Base-by-base conservation (phyloP, 345 rosid species). In the Ceriops tagal region DNA sequence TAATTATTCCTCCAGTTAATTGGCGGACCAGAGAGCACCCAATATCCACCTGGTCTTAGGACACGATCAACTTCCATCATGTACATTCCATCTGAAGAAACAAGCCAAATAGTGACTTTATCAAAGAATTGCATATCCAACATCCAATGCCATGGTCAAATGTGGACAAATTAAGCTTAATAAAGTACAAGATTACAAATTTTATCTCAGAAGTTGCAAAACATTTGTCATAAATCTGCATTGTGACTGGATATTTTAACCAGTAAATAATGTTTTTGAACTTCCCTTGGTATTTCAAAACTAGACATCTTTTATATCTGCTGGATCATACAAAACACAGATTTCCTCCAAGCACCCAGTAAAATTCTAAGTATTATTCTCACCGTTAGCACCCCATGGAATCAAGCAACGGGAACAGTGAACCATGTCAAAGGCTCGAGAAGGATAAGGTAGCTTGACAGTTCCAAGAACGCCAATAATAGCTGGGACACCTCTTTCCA, bases 401-500 rank as follows among this genome's bases (percentile, higher is more conserved):
- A 76, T 71, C 64, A 76, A 46, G 72, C 79, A 76, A 63, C 75
- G 79, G 62, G 75, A 76, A 67, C 75, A 76, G 49, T 76, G 79
- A 39, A 69, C 79, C 79, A 76, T 76, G 69, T 76, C 79, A 30
- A 76, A 76, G 53, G 79, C 67, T 62, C 75, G 58, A 26, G 79
- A 76, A 67, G 79, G 79, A 67, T 53, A 76, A 32, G 79, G 79
- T 65, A 76, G 49, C 72, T 67, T 76, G 72, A 76, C 63, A 28
- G 76, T 76, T 71, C 80, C 80, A 37, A 76, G 75, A 35, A 71
- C 72, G 57, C 80, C 80, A 34, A 76, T 63, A 67, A 76, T 58
- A 67, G 80, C 80, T n/a, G 80, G 80, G 47, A 76, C 80, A 27
- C 80, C 80, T 71, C 80, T 66, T 63, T 76, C 80, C 72, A 76